phyloP scores from a whole-genome alignment of 2,329 filamentous ascomycete species.

The Talaromyces sp. region DNA sequence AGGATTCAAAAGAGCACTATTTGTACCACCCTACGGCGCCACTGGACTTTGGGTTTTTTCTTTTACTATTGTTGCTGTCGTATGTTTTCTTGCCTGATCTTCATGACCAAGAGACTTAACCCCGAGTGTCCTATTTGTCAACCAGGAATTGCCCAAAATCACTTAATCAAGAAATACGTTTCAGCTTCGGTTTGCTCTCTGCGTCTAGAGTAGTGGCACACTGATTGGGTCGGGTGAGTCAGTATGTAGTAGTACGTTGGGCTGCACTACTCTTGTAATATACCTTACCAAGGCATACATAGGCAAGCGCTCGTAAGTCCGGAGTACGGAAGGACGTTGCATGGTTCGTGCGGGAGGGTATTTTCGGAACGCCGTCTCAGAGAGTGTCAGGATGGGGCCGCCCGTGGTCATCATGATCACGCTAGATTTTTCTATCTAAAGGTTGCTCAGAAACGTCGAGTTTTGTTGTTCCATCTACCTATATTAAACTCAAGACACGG shows the following conservation, averaged over 20 bases:
- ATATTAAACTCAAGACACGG: neutral
- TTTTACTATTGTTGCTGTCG: neutral
- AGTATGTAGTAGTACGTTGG: neutral
- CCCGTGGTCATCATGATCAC: neutral
- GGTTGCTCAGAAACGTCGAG: neutral
- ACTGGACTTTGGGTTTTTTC: neutral
- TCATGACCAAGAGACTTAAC: neutral
- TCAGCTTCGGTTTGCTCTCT: neutral
- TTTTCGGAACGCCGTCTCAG: slow-evolving; percentile 3
- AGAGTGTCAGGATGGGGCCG: slow-evolving; percentile 2
- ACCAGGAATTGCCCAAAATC: neutral
- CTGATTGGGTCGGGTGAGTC: neutral
- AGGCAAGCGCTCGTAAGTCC: neutral
- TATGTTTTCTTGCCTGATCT: neutral
- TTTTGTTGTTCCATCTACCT: neutral
- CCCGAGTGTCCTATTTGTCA: neutral
- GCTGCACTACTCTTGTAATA: neutral
- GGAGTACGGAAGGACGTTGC: neutral
- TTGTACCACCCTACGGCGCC: slow-evolving; percentile 3
- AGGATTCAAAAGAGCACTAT: neutral
- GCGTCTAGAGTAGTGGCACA: neutral
- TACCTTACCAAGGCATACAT: neutral
- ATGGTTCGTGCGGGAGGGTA: slow-evolving; percentile 3
- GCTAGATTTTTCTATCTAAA: neutral
- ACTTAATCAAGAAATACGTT: neutral